Evolutionary conservation across 305 asterid genomes (phyloP), one percentile per base, ranked within the genome.

Genomic region (Lippia alba): DNA sequence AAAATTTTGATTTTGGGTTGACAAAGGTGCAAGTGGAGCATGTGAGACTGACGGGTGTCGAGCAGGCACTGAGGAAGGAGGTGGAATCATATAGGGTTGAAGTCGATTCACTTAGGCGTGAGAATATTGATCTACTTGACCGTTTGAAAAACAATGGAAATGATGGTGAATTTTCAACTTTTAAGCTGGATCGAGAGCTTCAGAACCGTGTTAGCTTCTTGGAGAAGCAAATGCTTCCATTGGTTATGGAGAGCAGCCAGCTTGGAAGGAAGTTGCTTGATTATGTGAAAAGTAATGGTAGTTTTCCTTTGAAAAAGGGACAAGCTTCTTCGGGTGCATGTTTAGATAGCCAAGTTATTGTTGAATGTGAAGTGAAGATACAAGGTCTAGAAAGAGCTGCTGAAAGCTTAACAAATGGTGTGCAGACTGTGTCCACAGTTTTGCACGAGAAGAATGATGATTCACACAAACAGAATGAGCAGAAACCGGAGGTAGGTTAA

Each of bases 341-440:
- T 72, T 74, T 85, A 34, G 78, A 82, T 50, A 74, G 88, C 54
- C 96, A 92, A 75, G 84, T 80, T 73, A 69, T 92, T 54, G 79
- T 94, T 75, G 98, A 92, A 66, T 86, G 89, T 80, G 97, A 91
- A 80, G 93, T 88, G 80, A 92, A 92, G 84, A 82, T 91, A 71
- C 97, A 92, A 88, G 93, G 99, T 72, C 81, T 89, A n/a, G 92
- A 87, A 73, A 74, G 95, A 82, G 96, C 96, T 53, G 82, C 84
- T 54, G 98, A 89, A 66, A 92, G 77, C 63, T 70, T 91, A 65
- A 72, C 79, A 50, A 79, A 75, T 82, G 82, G 96, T 64, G 74
- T 83, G 67, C 76, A 83, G 69, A 84, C 91, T 1, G 70, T 89
- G 20, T 84, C 89, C 32, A 58, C 61, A 73, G 89, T 86, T 61